Evolutionary conservation across 768 basidiomycete species (phyloP).

Genomic region (Lactifluus pinguis): DNA sequence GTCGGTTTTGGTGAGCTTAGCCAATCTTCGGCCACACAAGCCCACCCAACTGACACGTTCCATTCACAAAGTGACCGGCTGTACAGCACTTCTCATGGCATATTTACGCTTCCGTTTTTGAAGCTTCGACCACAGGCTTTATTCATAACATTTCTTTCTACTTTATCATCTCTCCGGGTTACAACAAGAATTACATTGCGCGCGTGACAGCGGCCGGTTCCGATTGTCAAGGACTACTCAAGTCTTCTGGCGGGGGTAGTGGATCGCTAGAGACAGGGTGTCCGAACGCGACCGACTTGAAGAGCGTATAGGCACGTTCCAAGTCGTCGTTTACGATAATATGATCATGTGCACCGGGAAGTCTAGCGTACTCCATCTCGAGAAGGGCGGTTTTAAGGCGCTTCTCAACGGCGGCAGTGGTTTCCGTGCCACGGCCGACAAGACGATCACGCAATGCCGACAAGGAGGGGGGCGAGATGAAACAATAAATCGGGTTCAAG

Average conservation of each 20-base stretch:
- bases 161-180: background rate
- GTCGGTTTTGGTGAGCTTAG: slow-evolving; percentile 69
- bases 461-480: slow-evolving; percentile 84
- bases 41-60: slow-evolving; percentile 10
- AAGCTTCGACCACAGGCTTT: background rate
- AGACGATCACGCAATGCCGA: slow-evolving; percentile 61
- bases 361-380: slow-evolving; percentile 79
- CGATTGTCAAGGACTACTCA: background rate
- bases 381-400: slow-evolving; percentile 68
- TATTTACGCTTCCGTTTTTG: slow-evolving; percentile 63
- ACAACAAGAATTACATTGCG: background rate
- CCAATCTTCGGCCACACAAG: background rate
- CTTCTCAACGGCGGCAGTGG: slow-evolving; percentile 57
- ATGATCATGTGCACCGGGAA: slow-evolving; percentile 64
- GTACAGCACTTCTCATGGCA: slow-evolving; percentile 80
- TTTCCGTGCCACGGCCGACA: slow-evolving; percentile 75
- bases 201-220: background rate
- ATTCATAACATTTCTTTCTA: background rate
- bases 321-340: slow-evolving; percentile 89
- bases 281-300: slow-evolving; percentile 70
- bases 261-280: slow-evolving; percentile 49
- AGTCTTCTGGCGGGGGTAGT: slow-evolving; percentile 60
- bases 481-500: slow-evolving; percentile 81
- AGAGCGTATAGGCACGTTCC: slow-evolving; percentile 69
- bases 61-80: slow-evolving; percentile 68